Evolutionary conservation across 768 basidiomycete genomes (phyloP).

Genomic region (Amanita muscaria): DNA sequence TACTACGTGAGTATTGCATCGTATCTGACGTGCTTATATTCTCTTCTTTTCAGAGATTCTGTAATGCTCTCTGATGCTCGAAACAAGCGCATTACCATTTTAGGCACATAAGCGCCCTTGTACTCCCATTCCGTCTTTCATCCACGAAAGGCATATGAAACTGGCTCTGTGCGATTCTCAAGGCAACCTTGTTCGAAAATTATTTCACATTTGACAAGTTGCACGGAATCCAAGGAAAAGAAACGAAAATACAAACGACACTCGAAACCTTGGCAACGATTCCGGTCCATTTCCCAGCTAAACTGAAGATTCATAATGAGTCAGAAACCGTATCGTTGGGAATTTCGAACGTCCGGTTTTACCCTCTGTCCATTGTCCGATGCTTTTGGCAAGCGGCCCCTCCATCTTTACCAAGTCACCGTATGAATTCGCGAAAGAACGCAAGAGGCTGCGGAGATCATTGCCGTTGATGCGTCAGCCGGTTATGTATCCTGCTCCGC

Average conservation of each 20-base stretch:
- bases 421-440: constrained; percentile 4
- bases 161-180: background rate
- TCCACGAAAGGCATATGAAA: background rate
- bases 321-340: background rate
- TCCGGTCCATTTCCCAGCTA: background rate
- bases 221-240: background rate
- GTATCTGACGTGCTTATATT: background rate
- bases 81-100: background rate
- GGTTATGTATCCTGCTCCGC: constrained; percentile 5
- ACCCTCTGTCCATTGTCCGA: background rate
- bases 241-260: background rate
- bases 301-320: background rate
- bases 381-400: constrained; percentile 1
- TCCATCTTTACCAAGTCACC: constrained; percentile 8
- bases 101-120: background rate
- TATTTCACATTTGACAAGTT: background rate
- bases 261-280: background rate
- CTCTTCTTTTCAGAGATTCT: background rate
- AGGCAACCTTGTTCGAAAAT: background rate
- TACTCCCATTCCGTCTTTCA: background rate
- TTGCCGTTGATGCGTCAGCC: background rate
- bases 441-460: background rate
- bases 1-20: background rate
- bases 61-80: background rate
- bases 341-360: background rate